Conservation (phyloP, 768 basidiomycete species). For the Strobilomyces confusus region DNA sequence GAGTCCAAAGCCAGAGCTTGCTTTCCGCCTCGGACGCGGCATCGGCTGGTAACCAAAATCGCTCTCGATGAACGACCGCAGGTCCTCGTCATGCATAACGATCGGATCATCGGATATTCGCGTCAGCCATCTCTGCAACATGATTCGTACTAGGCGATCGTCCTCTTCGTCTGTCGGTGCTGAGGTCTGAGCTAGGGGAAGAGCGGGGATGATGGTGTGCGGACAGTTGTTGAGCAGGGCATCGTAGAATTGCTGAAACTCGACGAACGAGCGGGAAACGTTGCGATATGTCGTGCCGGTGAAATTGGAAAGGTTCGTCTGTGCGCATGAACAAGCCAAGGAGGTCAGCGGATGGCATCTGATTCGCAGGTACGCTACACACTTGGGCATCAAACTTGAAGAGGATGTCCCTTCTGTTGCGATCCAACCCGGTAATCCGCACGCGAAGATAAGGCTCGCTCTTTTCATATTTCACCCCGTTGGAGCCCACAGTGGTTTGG, state of each 20-base stretch:
- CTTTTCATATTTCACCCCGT: constrained; percentile 71
- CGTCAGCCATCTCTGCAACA: constrained; percentile 93
- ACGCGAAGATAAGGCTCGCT: constrained; percentile 83
- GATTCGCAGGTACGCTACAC: constrained; percentile 5
- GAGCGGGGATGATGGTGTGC: constrained; percentile 92
- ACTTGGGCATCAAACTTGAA: constrained; percentile 96
- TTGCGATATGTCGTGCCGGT: constrained; percentile 87
- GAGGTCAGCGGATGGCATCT: background rate
- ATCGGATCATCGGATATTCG: constrained; percentile 92
- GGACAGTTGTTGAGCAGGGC: constrained; percentile 87
- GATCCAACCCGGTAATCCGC: constrained; percentile 85
- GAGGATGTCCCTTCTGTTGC: constrained; percentile 92
- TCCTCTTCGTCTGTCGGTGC: constrained; percentile 98
- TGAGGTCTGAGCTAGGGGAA: constrained; percentile 94
- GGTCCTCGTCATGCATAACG: constrained; percentile 83
- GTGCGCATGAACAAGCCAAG: constrained; percentile 5
- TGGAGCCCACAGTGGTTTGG: constrained; percentile 55
- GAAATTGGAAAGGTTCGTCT: constrained; percentile 95
- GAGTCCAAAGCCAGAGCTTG: constrained; percentile 69
- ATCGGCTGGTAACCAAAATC: constrained; percentile 96
- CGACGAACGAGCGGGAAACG: constrained; percentile 90
- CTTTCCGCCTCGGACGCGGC: constrained; percentile 68
- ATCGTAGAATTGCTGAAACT: constrained; percentile 93
- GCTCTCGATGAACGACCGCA: constrained; percentile 92
- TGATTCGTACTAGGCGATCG: constrained; percentile 90